Conservation (phyloP, 257 asterid genomes). For the Nicotiana tabacum region DNA sequence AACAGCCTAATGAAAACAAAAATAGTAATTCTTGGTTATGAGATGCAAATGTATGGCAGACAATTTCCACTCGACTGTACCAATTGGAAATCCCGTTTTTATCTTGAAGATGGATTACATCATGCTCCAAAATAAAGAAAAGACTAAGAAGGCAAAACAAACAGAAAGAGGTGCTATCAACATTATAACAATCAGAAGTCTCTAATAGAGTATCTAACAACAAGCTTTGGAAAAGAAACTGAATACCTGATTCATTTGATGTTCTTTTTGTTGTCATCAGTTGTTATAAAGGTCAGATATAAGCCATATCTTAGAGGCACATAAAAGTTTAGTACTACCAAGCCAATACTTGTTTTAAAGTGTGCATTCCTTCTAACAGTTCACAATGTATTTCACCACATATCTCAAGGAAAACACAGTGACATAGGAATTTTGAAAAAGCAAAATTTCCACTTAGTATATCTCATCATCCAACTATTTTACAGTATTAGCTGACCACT, state of each 20-base stretch:
- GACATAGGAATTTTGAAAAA: background rate
- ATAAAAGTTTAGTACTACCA: background rate
- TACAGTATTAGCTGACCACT: background rate
- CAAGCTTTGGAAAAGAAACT: background rate
- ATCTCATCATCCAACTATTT: background rate
- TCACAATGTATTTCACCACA: background rate
- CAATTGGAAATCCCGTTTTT: background rate
- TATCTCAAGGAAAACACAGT: background rate
- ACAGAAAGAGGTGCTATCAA: background rate
- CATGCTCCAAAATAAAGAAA: background rate
- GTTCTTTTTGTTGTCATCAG: background rate
- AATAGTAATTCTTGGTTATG: background rate
- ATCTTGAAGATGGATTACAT: background rate
- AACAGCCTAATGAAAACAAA: background rate
- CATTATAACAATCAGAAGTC: background rate
- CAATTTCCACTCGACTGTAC: background rate
- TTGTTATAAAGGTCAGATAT: background rate
- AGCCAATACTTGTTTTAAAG: background rate
- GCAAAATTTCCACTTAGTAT: background rate
- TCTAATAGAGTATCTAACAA: background rate
- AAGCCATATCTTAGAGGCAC: background rate
- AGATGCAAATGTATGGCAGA: background rate
- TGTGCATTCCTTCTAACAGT: background rate
- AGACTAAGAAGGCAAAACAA: background rate
- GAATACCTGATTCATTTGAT: background rate